These are phyloP conservation scores for Apiospora pterosperma DNA, from an alignment of 2,329 filamentous ascomycete species.

Conservation along the genomic window DNA sequence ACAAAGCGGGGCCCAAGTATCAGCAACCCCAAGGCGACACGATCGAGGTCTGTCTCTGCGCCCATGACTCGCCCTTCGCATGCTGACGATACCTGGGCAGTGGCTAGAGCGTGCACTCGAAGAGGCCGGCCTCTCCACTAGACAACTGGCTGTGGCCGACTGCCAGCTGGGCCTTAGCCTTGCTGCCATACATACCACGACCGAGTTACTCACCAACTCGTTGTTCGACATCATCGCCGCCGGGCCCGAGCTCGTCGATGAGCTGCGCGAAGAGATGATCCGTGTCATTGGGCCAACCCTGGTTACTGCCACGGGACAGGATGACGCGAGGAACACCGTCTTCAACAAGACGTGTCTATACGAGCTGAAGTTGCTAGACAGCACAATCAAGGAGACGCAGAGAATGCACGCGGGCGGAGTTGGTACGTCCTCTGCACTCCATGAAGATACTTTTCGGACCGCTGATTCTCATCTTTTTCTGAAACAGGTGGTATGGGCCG, in stretches of 20 bases:
- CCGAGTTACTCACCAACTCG: background rate
- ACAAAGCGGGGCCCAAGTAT: background rate
- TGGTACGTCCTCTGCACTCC: too few relatives aligned
- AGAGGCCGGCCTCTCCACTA: background rate
- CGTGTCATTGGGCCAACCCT: background rate
- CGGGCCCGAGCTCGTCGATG: background rate
- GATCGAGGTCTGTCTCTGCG: background rate
- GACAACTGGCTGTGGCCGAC: background rate
- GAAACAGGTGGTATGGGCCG: background rate
- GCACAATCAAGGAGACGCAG: slow-evolving; percentile 2
- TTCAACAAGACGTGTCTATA: background rate
- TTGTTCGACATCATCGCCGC: background rate
- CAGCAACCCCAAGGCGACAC: background rate
- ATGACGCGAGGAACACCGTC: background rate
- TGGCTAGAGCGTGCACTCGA: background rate
- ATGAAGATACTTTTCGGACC: too few relatives aligned
- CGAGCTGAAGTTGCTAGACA: slow-evolving; percentile 4
- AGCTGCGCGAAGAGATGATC: background rate
- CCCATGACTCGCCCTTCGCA: background rate
- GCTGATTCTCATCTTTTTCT: background rate
- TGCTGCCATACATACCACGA: slow-evolving; percentile 3
- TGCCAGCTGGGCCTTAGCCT: background rate
- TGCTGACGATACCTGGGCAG: background rate
- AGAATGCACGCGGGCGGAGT: background rate
- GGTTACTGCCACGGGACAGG: background rate